phyloP scores from a whole-genome alignment of 148 eudicot species.

The Rhododendron mucronatum region DNA sequence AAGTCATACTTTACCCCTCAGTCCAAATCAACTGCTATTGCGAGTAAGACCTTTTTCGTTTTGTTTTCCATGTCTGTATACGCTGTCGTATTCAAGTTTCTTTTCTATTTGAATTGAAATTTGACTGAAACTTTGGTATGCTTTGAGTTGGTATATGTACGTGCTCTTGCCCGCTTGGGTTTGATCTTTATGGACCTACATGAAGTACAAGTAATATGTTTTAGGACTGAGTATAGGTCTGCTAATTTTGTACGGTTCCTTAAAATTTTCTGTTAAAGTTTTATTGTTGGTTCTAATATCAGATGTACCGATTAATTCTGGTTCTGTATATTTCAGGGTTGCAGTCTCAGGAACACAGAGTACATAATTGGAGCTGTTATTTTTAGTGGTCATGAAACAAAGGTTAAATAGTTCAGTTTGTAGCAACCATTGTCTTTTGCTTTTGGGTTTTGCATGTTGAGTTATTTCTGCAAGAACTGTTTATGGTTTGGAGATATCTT shows the following conservation, averaged over 20 bases:
- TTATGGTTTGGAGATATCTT: neutral
- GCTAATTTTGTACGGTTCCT: neutral
- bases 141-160: neutral
- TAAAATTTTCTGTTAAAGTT: neutral
- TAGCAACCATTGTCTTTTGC: neutral
- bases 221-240: slow-evolving; percentile 2
- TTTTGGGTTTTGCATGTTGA: neutral
- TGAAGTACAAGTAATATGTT: neutral
- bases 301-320: neutral
- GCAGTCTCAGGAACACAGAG: slow-evolving; percentile 90
- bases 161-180: neutral
- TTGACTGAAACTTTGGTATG: neutral
- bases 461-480: neutral
- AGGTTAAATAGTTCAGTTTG: slow-evolving; percentile 31
- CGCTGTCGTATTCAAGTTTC: neutral
- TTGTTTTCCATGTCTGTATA: neutral
- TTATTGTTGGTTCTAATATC: slow-evolving; percentile 1
- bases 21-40: slow-evolving; percentile 88
- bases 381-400: slow-evolving; percentile 92
- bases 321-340: slow-evolving; percentile 52
- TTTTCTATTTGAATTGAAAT: neutral
- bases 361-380: slow-evolving; percentile 79
- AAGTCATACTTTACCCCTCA: slow-evolving; percentile 80
- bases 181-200: neutral
- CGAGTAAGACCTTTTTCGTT: slow-evolving; percentile 47